Conservation (phyloP, 306 rosid species). For the Betula pendula region DNA sequence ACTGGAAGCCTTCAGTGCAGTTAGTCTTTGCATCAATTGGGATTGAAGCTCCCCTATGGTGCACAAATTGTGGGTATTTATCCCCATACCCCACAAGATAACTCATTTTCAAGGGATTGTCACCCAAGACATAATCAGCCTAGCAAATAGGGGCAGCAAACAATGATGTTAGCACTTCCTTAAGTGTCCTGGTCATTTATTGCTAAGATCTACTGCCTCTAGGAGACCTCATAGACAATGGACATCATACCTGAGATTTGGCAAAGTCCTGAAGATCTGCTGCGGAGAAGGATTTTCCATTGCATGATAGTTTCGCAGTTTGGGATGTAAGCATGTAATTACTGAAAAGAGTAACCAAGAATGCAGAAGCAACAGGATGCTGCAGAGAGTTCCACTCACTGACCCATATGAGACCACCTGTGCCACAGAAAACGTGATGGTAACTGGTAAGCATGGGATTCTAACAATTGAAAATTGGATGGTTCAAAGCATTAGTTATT, state of each 20-base stretch:
- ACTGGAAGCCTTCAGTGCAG: conserved; percentile 80
- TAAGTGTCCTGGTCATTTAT: conserved; percentile 10
- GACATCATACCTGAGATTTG: conserved; percentile 67
- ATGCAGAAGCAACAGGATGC: conserved; percentile 96
- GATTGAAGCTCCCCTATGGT: conserved; percentile 98
- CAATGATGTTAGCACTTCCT: conserved; percentile 9
- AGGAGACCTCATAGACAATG: neutral
- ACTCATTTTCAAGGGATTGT: conserved; percentile 82
- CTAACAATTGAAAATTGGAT: neutral
- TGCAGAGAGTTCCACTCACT: conserved; percentile 88
- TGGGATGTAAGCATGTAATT: conserved; percentile 89
- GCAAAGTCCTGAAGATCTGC: conserved; percentile 76
- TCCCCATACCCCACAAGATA: conserved; percentile 88
- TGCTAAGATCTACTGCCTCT: conserved; percentile 4
- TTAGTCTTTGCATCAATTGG: conserved; percentile 53
- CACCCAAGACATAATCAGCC: conserved; percentile 91
- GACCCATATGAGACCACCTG: conserved; percentile 88
- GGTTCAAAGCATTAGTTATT: neutral
- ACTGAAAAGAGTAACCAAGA: conserved; percentile 83
- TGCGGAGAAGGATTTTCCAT: conserved; percentile 58
- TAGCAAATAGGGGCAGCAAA: conserved; percentile 32
- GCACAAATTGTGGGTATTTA: conserved; percentile 76
- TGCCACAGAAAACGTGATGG: conserved; percentile 10
- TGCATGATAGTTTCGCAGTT: conserved; percentile 57
- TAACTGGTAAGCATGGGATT: conserved; percentile 3